Evolutionary conservation across 176 grass and related monocot species (phyloP).

Genomic region (Carex myosuroides): DNA sequence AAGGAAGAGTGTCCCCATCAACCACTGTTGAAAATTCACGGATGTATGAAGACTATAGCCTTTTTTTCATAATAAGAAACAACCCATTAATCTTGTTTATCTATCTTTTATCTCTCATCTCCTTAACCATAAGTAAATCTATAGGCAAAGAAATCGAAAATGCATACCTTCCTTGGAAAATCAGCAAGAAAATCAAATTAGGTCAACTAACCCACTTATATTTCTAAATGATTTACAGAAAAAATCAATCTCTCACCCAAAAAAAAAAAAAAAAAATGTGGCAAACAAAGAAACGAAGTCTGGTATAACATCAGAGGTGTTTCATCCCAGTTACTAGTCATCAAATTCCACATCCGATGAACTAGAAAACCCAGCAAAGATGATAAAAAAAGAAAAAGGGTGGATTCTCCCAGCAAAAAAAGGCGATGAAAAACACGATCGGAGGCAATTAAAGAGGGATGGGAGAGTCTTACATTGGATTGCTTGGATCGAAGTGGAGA

Average conservation of each 20-base stretch:
- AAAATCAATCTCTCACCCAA: background rate
- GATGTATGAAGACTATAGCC: background rate
- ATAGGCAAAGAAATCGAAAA: background rate
- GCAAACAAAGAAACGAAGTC: background rate
- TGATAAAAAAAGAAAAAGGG: background rate
- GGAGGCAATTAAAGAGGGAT: background rate
- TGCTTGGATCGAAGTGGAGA: background rate
- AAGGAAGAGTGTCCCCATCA: slow-evolving; percentile 32
- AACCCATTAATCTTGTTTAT: background rate
- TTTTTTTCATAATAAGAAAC: background rate
- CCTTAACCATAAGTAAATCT: slow-evolving; percentile 21
- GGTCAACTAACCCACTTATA: slow-evolving; percentile 8
- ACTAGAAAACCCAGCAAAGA: slow-evolving; percentile 17
- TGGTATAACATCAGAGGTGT: background rate
- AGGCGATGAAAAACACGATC: background rate
- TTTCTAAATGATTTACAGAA: background rate
- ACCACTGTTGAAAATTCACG: slow-evolving; percentile 5
- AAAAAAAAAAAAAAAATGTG: background rate
- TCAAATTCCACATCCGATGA: slow-evolving; percentile 8
- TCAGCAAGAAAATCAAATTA: background rate
- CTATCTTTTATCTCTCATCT: background rate
- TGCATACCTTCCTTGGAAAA: background rate
- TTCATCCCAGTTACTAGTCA: background rate
- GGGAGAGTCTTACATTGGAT: slow-evolving; percentile 44
- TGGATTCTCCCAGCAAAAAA: background rate